Percentiles rank a stretch among this genome's conserved stretches.
phyloP scores from a whole-genome alignment of 1,139 yeast species.

The Suhomyces bribrorum region DNA sequence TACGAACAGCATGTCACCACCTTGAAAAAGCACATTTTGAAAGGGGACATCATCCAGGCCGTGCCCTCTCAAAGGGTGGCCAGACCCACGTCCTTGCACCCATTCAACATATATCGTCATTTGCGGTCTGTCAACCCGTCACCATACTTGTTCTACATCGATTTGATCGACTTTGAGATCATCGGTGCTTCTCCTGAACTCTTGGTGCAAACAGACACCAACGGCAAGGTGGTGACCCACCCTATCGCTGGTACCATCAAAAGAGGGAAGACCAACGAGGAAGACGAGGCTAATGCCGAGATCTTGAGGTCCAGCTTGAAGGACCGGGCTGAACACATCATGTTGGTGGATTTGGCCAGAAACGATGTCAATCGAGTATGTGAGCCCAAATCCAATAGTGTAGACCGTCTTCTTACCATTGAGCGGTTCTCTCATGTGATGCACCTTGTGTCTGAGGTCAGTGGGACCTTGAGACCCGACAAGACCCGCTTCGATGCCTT shows the following conservation, averaged over 20 bases:
- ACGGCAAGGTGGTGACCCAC: constrained; percentile 81
- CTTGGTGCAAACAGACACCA: constrained; percentile 73
- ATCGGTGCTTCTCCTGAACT: constrained; percentile 98
- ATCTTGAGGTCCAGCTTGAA: constrained; percentile 76
- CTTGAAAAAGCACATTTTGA: constrained; percentile 76
- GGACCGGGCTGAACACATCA: constrained; percentile 96
- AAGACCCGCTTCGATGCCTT: constrained; percentile 94
- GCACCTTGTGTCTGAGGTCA: constrained; percentile 93
- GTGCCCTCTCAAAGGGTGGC: constrained; percentile 97
- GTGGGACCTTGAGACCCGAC: constrained; percentile 81
- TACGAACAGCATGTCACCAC: constrained; percentile 78
- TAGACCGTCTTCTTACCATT: constrained; percentile 83
- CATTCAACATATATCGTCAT: constrained; percentile 93
- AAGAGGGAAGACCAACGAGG: constrained; percentile 87
- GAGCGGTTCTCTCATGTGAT: constrained; percentile 97
- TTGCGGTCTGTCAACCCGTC: constrained; percentile 95
- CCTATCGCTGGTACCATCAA: constrained; percentile 97
- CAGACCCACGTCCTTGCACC: constrained; percentile 91
- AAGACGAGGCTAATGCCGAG: constrained; percentile 81
- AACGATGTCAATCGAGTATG: constrained; percentile 95
- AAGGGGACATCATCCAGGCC: constrained; percentile 95
- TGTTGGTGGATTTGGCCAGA: constrained; percentile 96
- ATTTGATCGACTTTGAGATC: constrained; percentile 85
- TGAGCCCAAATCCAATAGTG: constrained; percentile 78
- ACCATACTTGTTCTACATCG: constrained; percentile 92